These are phyloP conservation scores for Tympanopsis confertula DNA, from an alignment of 2,329 filamentous ascomycete genomes.

Conservation along the genomic window DNA sequence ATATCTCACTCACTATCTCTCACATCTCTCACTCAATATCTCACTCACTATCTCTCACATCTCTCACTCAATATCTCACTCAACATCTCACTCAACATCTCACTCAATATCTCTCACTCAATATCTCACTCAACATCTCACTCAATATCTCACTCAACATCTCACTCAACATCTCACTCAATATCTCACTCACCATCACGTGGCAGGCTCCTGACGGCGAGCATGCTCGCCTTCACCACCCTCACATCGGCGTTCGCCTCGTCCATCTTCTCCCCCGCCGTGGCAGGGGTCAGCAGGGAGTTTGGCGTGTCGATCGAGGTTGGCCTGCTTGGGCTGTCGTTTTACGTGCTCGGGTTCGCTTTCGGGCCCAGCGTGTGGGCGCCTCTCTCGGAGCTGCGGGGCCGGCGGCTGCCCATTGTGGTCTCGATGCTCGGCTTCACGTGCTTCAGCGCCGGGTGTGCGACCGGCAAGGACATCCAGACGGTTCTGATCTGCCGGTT, in stretches of 20 bases:
- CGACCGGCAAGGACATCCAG: conserved; percentile 55
- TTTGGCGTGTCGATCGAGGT: conserved; percentile 53
- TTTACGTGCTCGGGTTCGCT: conserved; percentile 63
- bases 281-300: conserved; percentile 36
- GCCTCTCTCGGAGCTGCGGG: conserved; percentile 61
- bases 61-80: too few relatives aligned
- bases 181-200: too few relatives aligned
- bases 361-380: conserved; percentile 64
- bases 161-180: too few relatives aligned
- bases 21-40: too few relatives aligned
- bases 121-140: too few relatives aligned
- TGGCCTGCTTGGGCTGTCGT: conserved; percentile 50
- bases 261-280: conserved; percentile 65
- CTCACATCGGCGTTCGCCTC: conserved; percentile 61
- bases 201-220: conserved; percentile 47
- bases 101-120: too few relatives aligned
- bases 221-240: conserved; percentile 64
- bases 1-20: background rate
- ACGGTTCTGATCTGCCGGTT: conserved; percentile 63
- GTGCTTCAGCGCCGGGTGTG: conserved; percentile 53
- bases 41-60: too few relatives aligned
- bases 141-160: too few relatives aligned
- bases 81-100: too few relatives aligned
- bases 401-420: conserved; percentile 50
- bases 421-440: conserved; percentile 59